Percentiles rank a stretch among this genome's conserved stretches.
These are phyloP conservation scores for Monosporozyma aerobia DNA, from an alignment of 805 yeast species.

Conservation along the genomic window DNA sequence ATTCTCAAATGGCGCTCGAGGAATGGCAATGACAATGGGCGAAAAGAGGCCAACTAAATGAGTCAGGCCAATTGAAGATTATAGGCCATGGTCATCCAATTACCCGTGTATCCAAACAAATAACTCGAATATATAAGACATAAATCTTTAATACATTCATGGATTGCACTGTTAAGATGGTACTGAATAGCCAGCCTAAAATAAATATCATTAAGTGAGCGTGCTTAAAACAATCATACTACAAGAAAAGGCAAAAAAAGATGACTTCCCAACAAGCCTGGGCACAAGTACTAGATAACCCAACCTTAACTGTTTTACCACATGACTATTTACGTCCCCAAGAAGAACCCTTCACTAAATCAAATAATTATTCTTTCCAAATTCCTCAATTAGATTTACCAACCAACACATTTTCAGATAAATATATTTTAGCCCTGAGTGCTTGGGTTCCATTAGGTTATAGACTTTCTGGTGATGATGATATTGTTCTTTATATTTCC, in stretches of 20 bases:
- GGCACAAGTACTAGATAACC: conserved; percentile 58
- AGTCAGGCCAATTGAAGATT: not conserved
- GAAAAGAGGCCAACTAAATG: not conserved
- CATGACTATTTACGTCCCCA: conserved; percentile 77
- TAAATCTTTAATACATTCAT: not conserved
- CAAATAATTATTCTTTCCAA: conserved; percentile 35
- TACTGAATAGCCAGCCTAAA: not conserved
- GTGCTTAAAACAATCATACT: not conserved
- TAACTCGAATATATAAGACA: not conserved
- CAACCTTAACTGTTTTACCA: conserved; percentile 82
- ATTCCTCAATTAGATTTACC: conserved; percentile 26
- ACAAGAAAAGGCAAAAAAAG: not conserved
- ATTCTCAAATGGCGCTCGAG: not conserved
- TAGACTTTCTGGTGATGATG: conserved; percentile 90
- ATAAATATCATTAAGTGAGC: not conserved
- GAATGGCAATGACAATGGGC: not conserved
- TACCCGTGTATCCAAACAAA: not conserved
- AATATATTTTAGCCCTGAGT: conserved; percentile 50
- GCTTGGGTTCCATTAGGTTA: conserved; percentile 61
- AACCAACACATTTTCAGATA: conserved; percentile 11
- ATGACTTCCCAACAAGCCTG: conserved; percentile 32
- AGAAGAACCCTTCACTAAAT: conserved; percentile 57
- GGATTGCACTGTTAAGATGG: not conserved
- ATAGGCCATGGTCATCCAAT: not conserved
- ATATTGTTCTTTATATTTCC: conserved; percentile 60